A percentile compares a stretch with the other conserved stretches of the same genome.
These are phyloP conservation scores for Skeletonema costatum DNA, from an alignment of 108 stramenopile genomes.

Conservation along the genomic window DNA sequence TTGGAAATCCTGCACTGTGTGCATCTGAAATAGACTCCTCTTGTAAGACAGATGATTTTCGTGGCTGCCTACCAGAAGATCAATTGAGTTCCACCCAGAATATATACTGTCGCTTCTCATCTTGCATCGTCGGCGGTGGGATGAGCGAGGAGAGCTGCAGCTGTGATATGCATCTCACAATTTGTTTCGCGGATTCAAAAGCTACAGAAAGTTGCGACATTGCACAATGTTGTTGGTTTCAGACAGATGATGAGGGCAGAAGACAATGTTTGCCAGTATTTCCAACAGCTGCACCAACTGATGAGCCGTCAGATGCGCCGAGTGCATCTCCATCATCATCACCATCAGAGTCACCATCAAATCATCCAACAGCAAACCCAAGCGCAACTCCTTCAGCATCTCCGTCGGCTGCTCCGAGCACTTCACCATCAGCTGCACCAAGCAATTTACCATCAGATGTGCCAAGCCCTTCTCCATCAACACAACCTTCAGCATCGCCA, in stretches of 20 bases:
- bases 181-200: not conserved
- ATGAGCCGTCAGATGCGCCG: not conserved
- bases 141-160: not conserved
- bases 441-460: not conserved
- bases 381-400: not conserved
- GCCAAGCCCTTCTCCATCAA: not conserved
- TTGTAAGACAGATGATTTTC: not conserved
- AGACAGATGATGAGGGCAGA: not conserved
- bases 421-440: not conserved
- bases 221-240: not conserved
- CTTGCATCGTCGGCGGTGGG: not conserved
- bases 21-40: not conserved
- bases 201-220: not conserved
- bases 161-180: not conserved
- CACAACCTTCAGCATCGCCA: not conserved
- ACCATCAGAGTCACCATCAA: too few species aligned
- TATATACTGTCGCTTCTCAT: not conserved
- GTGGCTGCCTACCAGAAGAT: not conserved
- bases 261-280: not conserved
- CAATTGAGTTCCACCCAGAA: not conserved
- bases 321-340: not conserved
- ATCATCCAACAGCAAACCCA: too few species aligned
- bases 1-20: not conserved
- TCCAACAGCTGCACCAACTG: too few species aligned
- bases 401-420: not conserved